Evolutionary conservation across 2,329 filamentous ascomycete genomes (phyloP), one percentile per base, ranked within the genome.

Genomic region (Trichoderma arundinaceum): DNA sequence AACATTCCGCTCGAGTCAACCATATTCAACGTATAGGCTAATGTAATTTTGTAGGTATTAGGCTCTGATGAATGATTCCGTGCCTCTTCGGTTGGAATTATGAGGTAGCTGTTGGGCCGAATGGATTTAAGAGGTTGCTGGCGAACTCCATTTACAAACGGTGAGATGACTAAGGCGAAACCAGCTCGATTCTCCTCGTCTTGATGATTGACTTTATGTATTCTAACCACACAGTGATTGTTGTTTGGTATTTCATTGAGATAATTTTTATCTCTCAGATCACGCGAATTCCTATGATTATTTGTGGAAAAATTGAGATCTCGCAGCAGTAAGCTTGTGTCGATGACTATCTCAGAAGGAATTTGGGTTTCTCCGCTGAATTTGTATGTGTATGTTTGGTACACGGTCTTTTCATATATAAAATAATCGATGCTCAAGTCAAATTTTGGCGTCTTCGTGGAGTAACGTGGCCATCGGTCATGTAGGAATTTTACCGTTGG

Each of bases 401-500:
- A 59, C 0, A 59, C 56, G 15, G 56, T 48, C 15, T 22, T 22
- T 7, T 33, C 7, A 7, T 28, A 35, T 35, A 59, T 38, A 3
- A 10, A 7, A 38, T 59, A 59, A 7, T 48, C 28, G 2, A 38
- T 59, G 1, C 19, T 10, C 9, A 59, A 8, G 12, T 59, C n/a
- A 7, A 59, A 59, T 59, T 1, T 28, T 4, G 41, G 6, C 3
- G 56, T 59, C 32, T 7, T 17, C 12, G 56, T 59, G 22, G 10
- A 44, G 28, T 48, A 59, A 15, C 41, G 3, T 13, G 56, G 56
- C 56, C 56, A 59, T 7, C 56, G 56, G 1, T 59, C 44, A 7
- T 59, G 56, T 6, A 59, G 6, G 15, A 22, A 59, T 5, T 8
- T 22, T 15, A 59, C 22, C 32, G 10, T 35, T 35, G 56, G 43